Conservation (phyloP, 768 basidiomycete genomes). For the Leucosporidium creatinivorum region DNA sequence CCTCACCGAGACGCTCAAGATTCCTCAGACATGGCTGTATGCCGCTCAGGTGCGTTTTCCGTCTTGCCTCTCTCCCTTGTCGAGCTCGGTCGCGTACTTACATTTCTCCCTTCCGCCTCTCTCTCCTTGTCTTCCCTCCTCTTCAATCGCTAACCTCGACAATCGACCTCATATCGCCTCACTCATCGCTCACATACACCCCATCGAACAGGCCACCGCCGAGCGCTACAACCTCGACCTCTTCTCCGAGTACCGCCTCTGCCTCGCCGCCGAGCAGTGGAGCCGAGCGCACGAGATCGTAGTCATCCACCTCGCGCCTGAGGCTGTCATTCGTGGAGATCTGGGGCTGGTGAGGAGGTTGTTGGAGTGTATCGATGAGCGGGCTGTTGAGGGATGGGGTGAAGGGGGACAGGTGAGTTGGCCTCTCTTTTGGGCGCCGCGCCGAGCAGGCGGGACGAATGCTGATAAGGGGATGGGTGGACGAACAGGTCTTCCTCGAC, state of each 20-base stretch:
- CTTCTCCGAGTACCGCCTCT: conserved; percentile 68
- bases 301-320: conserved; percentile 77
- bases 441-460: not conserved
- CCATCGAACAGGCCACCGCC: conserved; percentile 53
- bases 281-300: conserved; percentile 74
- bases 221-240: conserved; percentile 57
- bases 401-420: conserved; percentile 67
- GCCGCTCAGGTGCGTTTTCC: conserved; percentile 65
- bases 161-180: no score
- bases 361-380: conserved; percentile 57
- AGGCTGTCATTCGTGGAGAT: conserved; percentile 68
- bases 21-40: conserved; percentile 80
- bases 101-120: not conserved
- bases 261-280: conserved; percentile 61
- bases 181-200: not conserved
- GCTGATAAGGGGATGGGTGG: conserved; percentile 44
- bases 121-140: conserved; percentile 1
- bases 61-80: not conserved
- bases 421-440: not conserved
- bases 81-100: not conserved
- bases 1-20: conserved; percentile 61
- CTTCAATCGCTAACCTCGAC: not conserved
- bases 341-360: conserved; percentile 58
- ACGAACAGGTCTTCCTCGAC: conserved; percentile 71
- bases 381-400: conserved; percentile 66